phyloP scores from a whole-genome alignment of 768 basidiomycete species.

The Pleurotus pulmonarius region DNA sequence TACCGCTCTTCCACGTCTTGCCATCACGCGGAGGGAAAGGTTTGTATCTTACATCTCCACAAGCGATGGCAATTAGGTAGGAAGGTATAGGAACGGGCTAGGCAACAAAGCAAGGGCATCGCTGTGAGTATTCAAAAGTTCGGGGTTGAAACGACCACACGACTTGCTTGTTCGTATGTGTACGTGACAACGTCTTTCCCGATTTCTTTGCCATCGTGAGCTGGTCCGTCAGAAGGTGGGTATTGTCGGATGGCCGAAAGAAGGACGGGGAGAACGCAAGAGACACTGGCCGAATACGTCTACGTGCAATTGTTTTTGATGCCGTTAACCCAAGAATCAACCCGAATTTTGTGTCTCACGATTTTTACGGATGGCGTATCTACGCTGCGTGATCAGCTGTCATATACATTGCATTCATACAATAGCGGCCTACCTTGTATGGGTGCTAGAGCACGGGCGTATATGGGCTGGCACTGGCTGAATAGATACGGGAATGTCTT shows the following conservation, averaged over 20 bases:
- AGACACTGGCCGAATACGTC: constrained; percentile 83
- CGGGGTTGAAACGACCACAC: not conserved
- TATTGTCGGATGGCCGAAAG: constrained; percentile 80
- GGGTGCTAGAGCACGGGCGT: constrained; percentile 76
- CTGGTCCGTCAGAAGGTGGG: constrained; percentile 65
- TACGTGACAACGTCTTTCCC: constrained; percentile 76
- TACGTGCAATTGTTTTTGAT: constrained; percentile 20
- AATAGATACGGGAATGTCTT: constrained; percentile 84
- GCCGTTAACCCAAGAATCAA: not conserved
- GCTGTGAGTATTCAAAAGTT: not conserved
- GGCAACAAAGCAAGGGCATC: not conserved
- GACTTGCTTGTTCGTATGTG: constrained; percentile 68
- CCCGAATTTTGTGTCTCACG: constrained; percentile 31
- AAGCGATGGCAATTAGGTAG: constrained; percentile 90
- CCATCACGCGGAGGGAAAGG: constrained; percentile 57
- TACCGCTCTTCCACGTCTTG: constrained; percentile 75
- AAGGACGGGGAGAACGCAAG: constrained; percentile 78
- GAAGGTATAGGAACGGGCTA: constrained; percentile 85
- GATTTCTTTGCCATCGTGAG: constrained; percentile 69
- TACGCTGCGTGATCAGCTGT: constrained; percentile 18
- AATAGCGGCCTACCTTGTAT: constrained; percentile 54
- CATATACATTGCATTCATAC: not conserved
- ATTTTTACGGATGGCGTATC: constrained; percentile 89
- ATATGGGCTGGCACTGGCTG: constrained; percentile 92
- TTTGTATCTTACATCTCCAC: constrained; percentile 76